Conservation (phyloP, 129 eudicot species). For the Saposhnikovia divaricata region DNA sequence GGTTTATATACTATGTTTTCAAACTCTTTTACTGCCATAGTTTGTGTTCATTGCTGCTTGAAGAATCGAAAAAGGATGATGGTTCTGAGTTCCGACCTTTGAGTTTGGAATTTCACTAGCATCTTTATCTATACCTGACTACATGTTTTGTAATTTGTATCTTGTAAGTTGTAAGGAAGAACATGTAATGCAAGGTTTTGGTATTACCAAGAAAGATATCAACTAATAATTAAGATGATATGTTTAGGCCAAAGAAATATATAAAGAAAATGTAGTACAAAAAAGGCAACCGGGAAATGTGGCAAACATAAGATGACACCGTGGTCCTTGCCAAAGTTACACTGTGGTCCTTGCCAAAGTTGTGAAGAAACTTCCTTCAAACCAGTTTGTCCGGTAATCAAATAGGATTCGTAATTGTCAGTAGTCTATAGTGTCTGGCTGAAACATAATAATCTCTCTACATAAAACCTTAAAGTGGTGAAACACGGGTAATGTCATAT, state of each 20-base stretch:
- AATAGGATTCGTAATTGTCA: neutral
- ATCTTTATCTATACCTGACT: neutral
- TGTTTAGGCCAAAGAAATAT: neutral
- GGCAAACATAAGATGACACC: neutral
- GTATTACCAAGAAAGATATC: neutral
- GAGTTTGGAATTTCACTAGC: neutral
- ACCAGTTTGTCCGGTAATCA: neutral
- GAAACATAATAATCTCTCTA: neutral
- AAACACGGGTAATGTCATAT: neutral
- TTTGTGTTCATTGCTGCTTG: neutral
- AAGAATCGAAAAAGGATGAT: neutral
- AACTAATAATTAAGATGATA: neutral
- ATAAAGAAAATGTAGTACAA: neutral
- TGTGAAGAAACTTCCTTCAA: neutral
- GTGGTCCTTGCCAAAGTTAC: neutral
- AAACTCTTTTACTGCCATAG: neutral
- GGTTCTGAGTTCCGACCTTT: neutral
- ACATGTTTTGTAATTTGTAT: no score
- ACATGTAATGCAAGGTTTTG: neutral
- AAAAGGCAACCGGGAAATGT: neutral
- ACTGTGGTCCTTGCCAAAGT: neutral
- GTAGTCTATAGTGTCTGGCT: neutral
- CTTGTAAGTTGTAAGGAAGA: no score
- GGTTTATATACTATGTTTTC: neutral
- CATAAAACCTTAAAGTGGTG: neutral